A percentile compares a stretch with the other conserved stretches of the same genome.
Conservation (phyloP, 768 basidiomycete genomes). For the Calvatia gigantea region DNA sequence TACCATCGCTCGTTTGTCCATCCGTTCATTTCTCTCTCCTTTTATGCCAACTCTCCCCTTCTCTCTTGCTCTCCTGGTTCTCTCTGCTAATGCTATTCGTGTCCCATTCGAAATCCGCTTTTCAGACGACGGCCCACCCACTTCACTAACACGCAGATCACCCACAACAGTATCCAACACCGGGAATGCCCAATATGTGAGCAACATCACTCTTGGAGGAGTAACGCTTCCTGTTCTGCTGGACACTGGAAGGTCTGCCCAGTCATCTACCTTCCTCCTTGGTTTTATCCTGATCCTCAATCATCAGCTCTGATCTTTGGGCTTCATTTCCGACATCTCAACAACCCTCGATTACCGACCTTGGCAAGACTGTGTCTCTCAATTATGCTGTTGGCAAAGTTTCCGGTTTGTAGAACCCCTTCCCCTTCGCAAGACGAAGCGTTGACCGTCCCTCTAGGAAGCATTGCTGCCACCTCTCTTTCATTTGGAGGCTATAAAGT, state of each 20-base stretch:
- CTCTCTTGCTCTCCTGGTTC: constrained; percentile 36
- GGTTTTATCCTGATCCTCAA: not conserved
- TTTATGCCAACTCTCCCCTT: constrained; percentile 33
- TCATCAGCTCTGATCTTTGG: constrained; percentile 60
- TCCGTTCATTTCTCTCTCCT: constrained; percentile 16
- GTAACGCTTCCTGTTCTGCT: constrained; percentile 15
- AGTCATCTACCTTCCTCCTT: not conserved
- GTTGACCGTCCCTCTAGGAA: too few relatives aligned
- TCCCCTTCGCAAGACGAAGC: too few relatives aligned
- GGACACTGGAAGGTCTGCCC: constrained; percentile 44
- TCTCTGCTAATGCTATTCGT: constrained; percentile 33
- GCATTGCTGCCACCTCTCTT: too few relatives aligned
- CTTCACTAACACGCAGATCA: constrained; percentile 27
- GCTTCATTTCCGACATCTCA: too few relatives aligned
- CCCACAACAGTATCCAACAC: constrained; percentile 55
- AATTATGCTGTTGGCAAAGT: constrained; percentile 55
- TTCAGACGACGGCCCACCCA: constrained; percentile 17
- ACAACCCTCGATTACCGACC: constrained; percentile 34
- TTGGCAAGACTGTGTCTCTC: too few relatives aligned
- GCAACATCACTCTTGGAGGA: constrained; percentile 6
- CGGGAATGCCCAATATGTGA: constrained; percentile 69
- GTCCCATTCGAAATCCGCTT: constrained; percentile 37
- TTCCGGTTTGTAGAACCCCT: too few relatives aligned
- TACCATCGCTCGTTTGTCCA: constrained; percentile 5
- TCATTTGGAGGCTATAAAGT: too few relatives aligned